Evolutionary conservation across 1,284 basidiomycete genomes (phyloP), one percentile per base, ranked within the genome.

Genomic region (Termitomyces sp.): DNA sequence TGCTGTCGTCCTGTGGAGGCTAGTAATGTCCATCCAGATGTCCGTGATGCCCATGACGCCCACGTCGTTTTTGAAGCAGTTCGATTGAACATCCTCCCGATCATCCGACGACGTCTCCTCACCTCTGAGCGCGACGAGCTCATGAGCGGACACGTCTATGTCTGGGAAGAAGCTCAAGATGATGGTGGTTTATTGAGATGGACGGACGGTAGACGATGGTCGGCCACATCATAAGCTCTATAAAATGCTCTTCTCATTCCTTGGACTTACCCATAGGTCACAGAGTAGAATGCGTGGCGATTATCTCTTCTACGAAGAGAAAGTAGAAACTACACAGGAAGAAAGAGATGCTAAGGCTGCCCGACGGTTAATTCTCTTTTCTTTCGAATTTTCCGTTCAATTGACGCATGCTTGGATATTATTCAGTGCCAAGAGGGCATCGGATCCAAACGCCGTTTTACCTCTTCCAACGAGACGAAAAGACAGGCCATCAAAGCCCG

Each of bases 271-370:
- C 18, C 33, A 18, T 45, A 88, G 86, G 86, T 88, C 86, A 0
- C 86, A 88, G 64, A 88, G 86, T 66, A 72, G 84, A 54, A 87
- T 88, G 86, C 75, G 86, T n/a, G 86, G 86, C 7, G 86, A 87
- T 64, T 88, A 86, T 64, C 71, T 88, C 8, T 87, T 85, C 63
- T 88, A 88, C 59, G 86, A 89, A 64, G 86, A 88, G 64, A 88
- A 88, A 63, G 80, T 88, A 40, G 86, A 84, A 59, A 84, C 81
- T 0, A 88, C 86, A 0, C 79, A 84, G 57, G 86, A 85, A 59
- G 86, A 88, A 64, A 80, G 80, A 55, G 83, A 86, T 60, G 80
- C 83, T 0, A 88, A 88, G 62, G 86, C 86, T 48, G 83, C 81
- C 21, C 71, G 86, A 61, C 76, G 86, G 86, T 86, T 54, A 53